Evolutionary conservation across 1,284 basidiomycete genomes (phyloP).

Genomic region (Porogramme epimiltina): DNA sequence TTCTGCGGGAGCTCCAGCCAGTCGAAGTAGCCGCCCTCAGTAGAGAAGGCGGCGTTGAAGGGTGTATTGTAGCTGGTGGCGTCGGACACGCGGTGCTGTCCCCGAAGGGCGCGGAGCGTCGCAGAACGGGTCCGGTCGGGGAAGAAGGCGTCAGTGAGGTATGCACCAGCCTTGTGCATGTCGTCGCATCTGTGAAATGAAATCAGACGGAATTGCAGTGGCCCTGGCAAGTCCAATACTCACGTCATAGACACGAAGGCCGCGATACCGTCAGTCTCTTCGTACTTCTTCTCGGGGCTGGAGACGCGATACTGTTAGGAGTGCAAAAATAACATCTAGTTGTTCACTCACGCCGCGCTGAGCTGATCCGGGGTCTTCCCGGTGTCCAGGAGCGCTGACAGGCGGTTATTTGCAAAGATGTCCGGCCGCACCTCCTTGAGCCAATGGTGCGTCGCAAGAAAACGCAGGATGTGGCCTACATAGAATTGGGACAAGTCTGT

Average conservation of each 20-base stretch:
- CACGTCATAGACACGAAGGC: constrained; percentile 11
- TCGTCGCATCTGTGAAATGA: constrained; percentile 1
- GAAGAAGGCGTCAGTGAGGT: constrained; percentile 10
- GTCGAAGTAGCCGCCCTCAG: constrained; percentile 9
- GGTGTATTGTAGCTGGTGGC: constrained; percentile 4
- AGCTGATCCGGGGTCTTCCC: constrained; percentile 50
- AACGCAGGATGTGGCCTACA: constrained; percentile 61
- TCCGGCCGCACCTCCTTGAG: constrained; percentile 63
- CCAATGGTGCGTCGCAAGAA: constrained; percentile 72
- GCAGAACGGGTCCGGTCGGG: constrained; percentile 1
- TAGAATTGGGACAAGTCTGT: not conserved
- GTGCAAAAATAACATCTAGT: constrained; percentile 25
- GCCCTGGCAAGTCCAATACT: not conserved
- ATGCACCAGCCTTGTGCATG: constrained; percentile 2
- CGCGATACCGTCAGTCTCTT: constrained; percentile 12
- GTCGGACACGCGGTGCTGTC: not conserved
- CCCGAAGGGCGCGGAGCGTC: constrained; percentile 17
- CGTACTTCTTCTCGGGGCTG: constrained; percentile 9
- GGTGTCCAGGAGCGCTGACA: constrained; percentile 63
- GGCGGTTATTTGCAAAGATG: constrained; percentile 66
- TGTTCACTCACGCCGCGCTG: constrained; percentile 29
- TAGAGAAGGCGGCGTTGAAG: constrained; percentile 31
- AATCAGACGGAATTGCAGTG: too few relatives aligned
- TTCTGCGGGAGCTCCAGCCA: constrained; percentile 19
- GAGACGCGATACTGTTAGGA: too few relatives aligned